Evolutionary conservation across 768 basidiomycete genomes (phyloP).

Genomic region (Termitomyces bulborhizus): DNA sequence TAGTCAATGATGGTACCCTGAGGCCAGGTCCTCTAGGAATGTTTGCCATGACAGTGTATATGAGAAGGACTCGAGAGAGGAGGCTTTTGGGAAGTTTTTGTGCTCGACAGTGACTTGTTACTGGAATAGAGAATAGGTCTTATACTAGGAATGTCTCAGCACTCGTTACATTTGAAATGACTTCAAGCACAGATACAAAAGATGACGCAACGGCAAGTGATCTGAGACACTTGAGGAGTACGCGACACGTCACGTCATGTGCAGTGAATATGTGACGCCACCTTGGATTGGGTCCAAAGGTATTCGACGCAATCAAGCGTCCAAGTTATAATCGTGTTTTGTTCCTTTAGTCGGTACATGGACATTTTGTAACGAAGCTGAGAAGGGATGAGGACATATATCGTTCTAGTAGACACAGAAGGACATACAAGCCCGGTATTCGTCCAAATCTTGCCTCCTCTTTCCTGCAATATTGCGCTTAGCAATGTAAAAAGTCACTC

Average conservation of each 20-base stretch:
- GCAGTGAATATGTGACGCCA: neutral
- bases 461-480: conserved; percentile 25
- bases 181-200: neutral
- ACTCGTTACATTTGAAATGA: neutral
- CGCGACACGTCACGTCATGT: conserved; percentile 8
- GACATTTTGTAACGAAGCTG: neutral
- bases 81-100: neutral
- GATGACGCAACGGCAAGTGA: neutral
- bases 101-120: too few relatives aligned
- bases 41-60: neutral
- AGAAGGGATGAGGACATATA: neutral
- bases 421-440: conserved; percentile 22
- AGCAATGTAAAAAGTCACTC: conserved; percentile 25
- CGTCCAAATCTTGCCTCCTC: conserved; percentile 27
- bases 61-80: neutral
- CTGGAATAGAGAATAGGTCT: neutral
- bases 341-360: neutral
- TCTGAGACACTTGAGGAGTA: neutral
- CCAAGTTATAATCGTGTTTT: neutral
- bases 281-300: too few relatives aligned
- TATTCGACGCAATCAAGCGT: neutral
- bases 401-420: neutral
- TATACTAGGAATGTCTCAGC: conserved; percentile 2
- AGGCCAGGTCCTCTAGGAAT: neutral
- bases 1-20: neutral